Conservation (phyloP, 139 green algal species). For the Zygnema cylindricum region DNA sequence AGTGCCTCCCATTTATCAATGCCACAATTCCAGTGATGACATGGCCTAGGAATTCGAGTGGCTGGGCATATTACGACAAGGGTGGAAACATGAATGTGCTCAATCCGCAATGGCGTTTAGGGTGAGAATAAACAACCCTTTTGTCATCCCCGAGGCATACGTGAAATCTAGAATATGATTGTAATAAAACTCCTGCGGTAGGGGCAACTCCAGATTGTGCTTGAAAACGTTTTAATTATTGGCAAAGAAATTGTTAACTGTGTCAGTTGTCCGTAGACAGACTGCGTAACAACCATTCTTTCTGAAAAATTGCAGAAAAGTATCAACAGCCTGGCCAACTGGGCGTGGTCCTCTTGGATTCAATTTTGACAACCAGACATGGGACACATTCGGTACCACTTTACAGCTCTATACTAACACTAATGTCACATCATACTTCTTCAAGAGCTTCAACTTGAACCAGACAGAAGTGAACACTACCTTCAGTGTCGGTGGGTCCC, state of each 20-base stretch:
- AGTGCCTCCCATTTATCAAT: background rate
- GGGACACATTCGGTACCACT: background rate
- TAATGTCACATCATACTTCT: background rate
- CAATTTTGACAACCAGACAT: background rate
- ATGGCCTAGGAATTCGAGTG: background rate
- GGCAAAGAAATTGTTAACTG: too few relatives aligned
- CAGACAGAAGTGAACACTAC: background rate
- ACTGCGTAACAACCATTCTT: too few relatives aligned
- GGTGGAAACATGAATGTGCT: background rate
- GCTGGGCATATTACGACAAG: slow-evolving; percentile 31
- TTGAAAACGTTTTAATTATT: too few relatives aligned
- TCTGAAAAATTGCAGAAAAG: too few relatives aligned
- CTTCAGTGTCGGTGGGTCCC: slow-evolving; percentile 3
- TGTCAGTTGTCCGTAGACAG: too few relatives aligned
- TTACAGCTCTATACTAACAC: background rate
- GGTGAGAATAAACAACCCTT: slow-evolving; percentile 24
- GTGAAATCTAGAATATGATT: too few relatives aligned
- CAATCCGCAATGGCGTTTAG: background rate
- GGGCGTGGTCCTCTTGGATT: slow-evolving; percentile 25
- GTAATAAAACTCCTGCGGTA: too few relatives aligned
- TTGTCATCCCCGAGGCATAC: too few relatives aligned
- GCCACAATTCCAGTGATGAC: background rate
- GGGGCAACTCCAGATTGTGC: too few relatives aligned
- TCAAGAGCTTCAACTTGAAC: slow-evolving; percentile 15
- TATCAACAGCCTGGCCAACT: slow-evolving; percentile 3